phyloP scores from a whole-genome alignment of 1,139 yeast species.

The Kodamaea anthophila region DNA sequence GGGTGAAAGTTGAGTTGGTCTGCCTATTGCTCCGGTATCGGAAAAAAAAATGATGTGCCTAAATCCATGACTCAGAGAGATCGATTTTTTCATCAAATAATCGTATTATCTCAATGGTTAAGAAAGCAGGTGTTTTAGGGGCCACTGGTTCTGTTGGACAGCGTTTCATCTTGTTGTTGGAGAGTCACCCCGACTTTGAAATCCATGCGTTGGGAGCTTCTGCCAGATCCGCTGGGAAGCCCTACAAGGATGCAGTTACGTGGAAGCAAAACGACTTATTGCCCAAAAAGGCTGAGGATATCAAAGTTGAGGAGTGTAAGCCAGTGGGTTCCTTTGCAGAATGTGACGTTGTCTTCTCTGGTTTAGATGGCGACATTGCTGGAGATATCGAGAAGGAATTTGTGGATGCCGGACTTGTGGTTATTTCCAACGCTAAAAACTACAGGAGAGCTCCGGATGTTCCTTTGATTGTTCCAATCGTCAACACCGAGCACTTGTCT shows the following conservation, averaged over 20 bases:
- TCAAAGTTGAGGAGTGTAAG: constrained; percentile 72
- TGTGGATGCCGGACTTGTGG: constrained; percentile 72
- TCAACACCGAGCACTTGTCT: constrained; percentile 87
- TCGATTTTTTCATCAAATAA: not conserved
- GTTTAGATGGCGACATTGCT: constrained; percentile 89
- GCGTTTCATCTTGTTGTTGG: constrained; percentile 78
- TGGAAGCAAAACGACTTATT: constrained; percentile 92
- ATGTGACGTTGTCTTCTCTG: constrained; percentile 93
- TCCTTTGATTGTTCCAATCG: constrained; percentile 92
- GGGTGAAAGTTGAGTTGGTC: no score
- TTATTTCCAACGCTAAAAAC: constrained; percentile 92
- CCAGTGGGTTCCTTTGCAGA: constrained; percentile 66
- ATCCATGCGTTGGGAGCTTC: constrained; percentile 88
- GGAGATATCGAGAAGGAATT: constrained; percentile 87
- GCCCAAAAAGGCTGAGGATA: constrained; percentile 59
- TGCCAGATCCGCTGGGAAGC: constrained; percentile 86
- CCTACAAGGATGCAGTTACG: constrained; percentile 75
- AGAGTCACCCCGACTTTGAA: constrained; percentile 87
- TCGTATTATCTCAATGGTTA: constrained; percentile 11
- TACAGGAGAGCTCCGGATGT: constrained; percentile 85
- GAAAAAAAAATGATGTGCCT: not conserved
- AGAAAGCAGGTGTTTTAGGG: constrained; percentile 84
- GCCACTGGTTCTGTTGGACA: constrained; percentile 99
- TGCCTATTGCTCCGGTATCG: constrained; percentile 4
- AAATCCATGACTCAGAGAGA: constrained; percentile 4